Evolutionary conservation across 108 stramenopile species (phyloP).

Genomic region (Nannochloropsis oceanica): DNA sequence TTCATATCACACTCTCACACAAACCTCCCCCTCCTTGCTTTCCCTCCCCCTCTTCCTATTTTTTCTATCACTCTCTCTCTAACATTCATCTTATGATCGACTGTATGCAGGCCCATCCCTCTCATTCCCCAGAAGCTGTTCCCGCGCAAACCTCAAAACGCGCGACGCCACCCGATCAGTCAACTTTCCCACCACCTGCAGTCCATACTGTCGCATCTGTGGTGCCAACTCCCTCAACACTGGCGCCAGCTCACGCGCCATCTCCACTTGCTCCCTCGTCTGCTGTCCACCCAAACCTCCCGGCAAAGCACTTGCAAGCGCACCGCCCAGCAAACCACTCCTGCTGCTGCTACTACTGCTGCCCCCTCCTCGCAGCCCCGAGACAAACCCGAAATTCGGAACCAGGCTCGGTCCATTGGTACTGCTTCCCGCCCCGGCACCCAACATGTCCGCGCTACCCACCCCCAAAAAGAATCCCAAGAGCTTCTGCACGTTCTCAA

Average conservation of each 20-base stretch:
- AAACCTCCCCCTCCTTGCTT: no score
- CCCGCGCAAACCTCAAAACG: constrained; percentile 20
- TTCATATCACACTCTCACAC: not conserved
- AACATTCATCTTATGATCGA: no score
- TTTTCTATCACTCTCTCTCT: no score
- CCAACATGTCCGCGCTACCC: not conserved
- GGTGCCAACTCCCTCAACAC: constrained; percentile 17
- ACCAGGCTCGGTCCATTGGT: not conserved
- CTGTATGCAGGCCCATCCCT: no score
- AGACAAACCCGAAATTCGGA: not conserved
- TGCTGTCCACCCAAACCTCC: not conserved
- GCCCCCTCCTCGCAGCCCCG: not conserved
- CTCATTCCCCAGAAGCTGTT: not conserved
- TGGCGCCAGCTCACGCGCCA: constrained; percentile 4
- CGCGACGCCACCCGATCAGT: constrained; percentile 21
- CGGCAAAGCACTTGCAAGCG: not conserved
- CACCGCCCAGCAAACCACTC: not conserved
- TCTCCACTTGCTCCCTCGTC: not conserved
- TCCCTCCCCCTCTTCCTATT: no score
- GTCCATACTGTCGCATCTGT: constrained; percentile 13
- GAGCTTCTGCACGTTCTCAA: constrained; percentile 27
- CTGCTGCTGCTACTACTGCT: not conserved
- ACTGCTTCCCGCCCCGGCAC: not conserved
- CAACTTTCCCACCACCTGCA: constrained; percentile 19
- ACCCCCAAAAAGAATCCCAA: constrained; percentile 27